These are phyloP conservation scores for Brasenia schreberi DNA, from an alignment of 164 flowering plant genomes.

Conservation along the genomic window DNA sequence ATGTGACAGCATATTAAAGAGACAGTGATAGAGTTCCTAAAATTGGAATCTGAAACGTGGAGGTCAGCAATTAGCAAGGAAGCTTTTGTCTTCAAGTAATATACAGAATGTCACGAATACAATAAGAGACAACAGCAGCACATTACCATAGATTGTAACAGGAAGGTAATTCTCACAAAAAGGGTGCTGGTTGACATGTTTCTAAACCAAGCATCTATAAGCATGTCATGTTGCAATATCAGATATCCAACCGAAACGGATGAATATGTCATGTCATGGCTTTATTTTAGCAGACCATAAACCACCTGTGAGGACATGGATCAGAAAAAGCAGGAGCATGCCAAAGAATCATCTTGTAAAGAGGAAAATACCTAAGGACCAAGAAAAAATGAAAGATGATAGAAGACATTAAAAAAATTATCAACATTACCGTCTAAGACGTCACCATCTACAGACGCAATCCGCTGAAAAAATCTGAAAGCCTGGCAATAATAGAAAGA, in stretches of 20 bases:
- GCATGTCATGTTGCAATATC: no score
- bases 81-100: no score
- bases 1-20: no score
- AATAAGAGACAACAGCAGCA: background rate
- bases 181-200: no score
- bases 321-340: background rate
- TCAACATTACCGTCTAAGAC: background rate
- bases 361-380: background rate
- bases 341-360: background rate
- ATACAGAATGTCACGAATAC: background rate
- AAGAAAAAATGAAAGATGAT: background rate
- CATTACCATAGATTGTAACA: background rate
- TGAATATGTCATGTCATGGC: no score
- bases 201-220: no score
- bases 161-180: background rate
- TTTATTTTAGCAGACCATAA: no score
- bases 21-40: no score
- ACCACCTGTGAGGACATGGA: background rate
- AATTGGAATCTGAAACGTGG: no score
- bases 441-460: constrained; percentile 31
- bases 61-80: no score
- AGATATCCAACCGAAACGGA: no score
- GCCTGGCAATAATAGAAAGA: constrained; percentile 34
- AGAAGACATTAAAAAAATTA: background rate
- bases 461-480: constrained; percentile 63